Base-by-base conservation (phyloP, 805 yeast genomes). In the Torulaspora microellipsoides region DNA sequence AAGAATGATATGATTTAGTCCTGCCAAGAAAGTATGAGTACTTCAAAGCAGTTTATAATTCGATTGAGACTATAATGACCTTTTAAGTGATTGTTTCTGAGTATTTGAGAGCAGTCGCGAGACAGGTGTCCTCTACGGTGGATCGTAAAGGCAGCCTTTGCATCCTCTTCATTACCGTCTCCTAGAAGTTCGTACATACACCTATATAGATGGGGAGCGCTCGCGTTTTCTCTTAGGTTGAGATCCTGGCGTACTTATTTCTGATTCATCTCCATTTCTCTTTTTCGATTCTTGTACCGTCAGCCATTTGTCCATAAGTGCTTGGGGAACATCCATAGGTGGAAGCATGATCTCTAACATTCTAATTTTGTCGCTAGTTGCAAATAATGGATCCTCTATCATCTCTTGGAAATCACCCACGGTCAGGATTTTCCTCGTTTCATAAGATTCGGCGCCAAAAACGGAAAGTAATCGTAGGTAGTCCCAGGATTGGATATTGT, bases 401-500 rank as follows among this genome's bases (percentile, higher is more conserved):
- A 77, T 62, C 5, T 58, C 63, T 38, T 72, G 68, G 30, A 77
- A 69, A 50, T 78, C 81, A 1, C 75, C 78, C 11, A 70, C 64
- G 6, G 76, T 74, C 27, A 70, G 62, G 31, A 77, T 70, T 46
- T 69, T 68, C 14, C 68, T 56, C 15, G 73, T 66, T 41, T 72
- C 74, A 39, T 71, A 66, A 35, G 67, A 66, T 34, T 64, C 64
- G 44, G 83, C 84, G 49, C 78, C 80, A 70, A 85, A 85, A 33
- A 76, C 60, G 20, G 67, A 62, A 23, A 75, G 60, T 27, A 76
- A 48, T 39, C 60, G 58, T 33, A 70, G 58, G 65, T 77, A 77
- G 42, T 77, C 67, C 86, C 86, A 81, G 37, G 75, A 75, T 51
- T 78, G 83, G 46, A 81, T 73, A 49, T 80, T 83, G 51, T 80